Evolutionary conservation across 345 rosid genomes (phyloP), one percentile per base, ranked within the genome.

Genomic region (Bruguiera gymnorhiza): DNA sequence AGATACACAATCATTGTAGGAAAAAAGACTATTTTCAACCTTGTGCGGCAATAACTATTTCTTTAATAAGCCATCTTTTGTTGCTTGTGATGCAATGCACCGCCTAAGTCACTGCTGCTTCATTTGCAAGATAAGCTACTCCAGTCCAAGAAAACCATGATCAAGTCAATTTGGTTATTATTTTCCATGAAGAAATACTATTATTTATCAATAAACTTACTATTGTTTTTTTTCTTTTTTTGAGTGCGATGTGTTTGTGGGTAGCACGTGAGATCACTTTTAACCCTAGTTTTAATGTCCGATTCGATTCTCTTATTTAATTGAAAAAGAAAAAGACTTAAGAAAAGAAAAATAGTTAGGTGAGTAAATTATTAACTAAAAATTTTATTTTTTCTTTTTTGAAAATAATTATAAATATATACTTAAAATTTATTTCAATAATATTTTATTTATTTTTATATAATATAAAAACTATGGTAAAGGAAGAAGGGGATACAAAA

Each of bases 1-100:
- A 61, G 64, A 53, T 60, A 19, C 30, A 81, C 81, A 83, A 87
- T 89, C 76, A 89, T 87, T 86, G 80, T 75, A 67, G 69, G 82
- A 66, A 86, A 86, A 89, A 86, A 89, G 93, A 87, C 71, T 72
- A 52, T 75, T 66, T 86, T 86, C 82, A 83, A 79, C 89, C 78
- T 30, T 59, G 74, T 86, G 75, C 74, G 53, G 68, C 67, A 69
- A 55, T 21, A 23, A 23, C 73, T 57, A 72, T 50, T 54, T 58
- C 66, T 62, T 50, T 66, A 73, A 56, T 62, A 54, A 52, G 5
- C n/a, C 16, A 2, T 57, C 37, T 50, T 13, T 78, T 53, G 78
- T 80, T 83, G 85, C 83, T 78, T 78, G 75, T 31, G 77, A 75
- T 70, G 73, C 79, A 80, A 82, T 80, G 74, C 55, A 76, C 68